Percentiles rank a stretch among this genome's conserved stretches.
phyloP scores from a whole-genome alignment of 2,329 filamentous ascomycete genomes.

The Venturia effusa region DNA sequence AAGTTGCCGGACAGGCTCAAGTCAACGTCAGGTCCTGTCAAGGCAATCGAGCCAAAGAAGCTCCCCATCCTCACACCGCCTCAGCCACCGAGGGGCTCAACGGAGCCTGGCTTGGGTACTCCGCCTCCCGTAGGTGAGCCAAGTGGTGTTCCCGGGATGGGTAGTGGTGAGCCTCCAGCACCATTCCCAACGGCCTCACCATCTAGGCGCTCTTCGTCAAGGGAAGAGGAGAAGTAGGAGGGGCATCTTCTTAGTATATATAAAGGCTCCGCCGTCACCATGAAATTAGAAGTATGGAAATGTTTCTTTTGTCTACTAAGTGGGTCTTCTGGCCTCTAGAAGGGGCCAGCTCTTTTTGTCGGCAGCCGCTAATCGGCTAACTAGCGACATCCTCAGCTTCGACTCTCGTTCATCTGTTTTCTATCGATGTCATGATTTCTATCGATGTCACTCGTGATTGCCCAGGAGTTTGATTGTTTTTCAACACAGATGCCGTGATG shows the following conservation, averaged over 20 bases:
- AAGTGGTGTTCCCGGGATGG: not conserved
- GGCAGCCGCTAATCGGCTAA: not conserved
- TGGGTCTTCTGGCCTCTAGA: not conserved
- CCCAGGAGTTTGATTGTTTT: too few relatives aligned
- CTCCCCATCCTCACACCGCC: not conserved
- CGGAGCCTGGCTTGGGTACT: not conserved
- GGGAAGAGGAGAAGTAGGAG: not conserved
- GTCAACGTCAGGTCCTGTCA: conserved; percentile 49
- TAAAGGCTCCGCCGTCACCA: not conserved
- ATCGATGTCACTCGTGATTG: too few relatives aligned
- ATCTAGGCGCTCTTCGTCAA: not conserved
- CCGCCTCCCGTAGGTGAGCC: not conserved
- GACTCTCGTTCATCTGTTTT: too few relatives aligned
- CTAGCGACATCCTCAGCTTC: not conserved
- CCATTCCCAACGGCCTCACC: not conserved
- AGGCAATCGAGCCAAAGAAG: conserved; percentile 45
- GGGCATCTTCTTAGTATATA: not conserved
- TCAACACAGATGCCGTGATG: too few relatives aligned
- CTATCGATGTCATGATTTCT: too few relatives aligned
- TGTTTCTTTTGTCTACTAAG: not conserved
- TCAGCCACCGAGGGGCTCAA: not conserved
- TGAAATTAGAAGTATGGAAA: not conserved
- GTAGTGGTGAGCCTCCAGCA: not conserved
- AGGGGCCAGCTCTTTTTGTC: not conserved
- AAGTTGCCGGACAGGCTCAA: conserved; percentile 60